Conservation (phyloP, 352 stramenopile species). For the Poterioochromonas sp. region DNA sequence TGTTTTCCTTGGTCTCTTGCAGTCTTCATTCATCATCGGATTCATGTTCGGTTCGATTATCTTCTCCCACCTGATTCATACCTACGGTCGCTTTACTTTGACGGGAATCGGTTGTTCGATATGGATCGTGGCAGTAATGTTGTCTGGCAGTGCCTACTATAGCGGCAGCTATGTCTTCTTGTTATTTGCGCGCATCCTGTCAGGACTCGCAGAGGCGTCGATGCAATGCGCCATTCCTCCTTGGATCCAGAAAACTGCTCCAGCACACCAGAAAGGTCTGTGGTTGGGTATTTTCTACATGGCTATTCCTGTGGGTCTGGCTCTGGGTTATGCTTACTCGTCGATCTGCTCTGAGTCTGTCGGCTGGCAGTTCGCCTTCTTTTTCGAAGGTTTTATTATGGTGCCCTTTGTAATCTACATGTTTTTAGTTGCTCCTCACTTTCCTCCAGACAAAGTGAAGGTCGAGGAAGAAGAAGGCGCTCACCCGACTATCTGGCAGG, state of each 20-base stretch:
- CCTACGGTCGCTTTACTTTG: constrained; percentile 72
- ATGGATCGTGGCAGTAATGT: constrained; percentile 73
- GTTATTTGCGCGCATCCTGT: constrained; percentile 68
- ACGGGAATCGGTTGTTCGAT: constrained; percentile 72
- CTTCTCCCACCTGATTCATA: constrained; percentile 76
- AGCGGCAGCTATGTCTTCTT: constrained; percentile 74
- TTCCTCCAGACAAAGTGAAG: background rate
- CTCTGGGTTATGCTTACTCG: constrained; percentile 76
- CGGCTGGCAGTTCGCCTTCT: constrained; percentile 71
- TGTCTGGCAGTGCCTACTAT: constrained; percentile 64
- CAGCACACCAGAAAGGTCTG: constrained; percentile 56
- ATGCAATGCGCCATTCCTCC: constrained; percentile 81
- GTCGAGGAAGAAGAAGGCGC: background rate
- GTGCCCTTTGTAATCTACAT: constrained; percentile 54
- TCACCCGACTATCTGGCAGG: constrained; percentile 47
- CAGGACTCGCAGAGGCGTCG: constrained; percentile 74
- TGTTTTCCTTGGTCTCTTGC: constrained; percentile 66
- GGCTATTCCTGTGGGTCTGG: constrained; percentile 76
- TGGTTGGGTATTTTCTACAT: constrained; percentile 83
- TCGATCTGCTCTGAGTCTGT: constrained; percentile 54
- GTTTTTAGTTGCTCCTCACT: background rate
- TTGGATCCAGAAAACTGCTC: constrained; percentile 78
- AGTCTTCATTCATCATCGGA: constrained; percentile 84
- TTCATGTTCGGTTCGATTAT: constrained; percentile 78
- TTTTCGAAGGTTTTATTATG: constrained; percentile 70